A percentile compares a stretch with the other conserved stretches of the same genome.
Evolutionary conservation across 2,329 filamentous ascomycete genomes (phyloP).

Genomic region (Pestalotiopsis sp.): DNA sequence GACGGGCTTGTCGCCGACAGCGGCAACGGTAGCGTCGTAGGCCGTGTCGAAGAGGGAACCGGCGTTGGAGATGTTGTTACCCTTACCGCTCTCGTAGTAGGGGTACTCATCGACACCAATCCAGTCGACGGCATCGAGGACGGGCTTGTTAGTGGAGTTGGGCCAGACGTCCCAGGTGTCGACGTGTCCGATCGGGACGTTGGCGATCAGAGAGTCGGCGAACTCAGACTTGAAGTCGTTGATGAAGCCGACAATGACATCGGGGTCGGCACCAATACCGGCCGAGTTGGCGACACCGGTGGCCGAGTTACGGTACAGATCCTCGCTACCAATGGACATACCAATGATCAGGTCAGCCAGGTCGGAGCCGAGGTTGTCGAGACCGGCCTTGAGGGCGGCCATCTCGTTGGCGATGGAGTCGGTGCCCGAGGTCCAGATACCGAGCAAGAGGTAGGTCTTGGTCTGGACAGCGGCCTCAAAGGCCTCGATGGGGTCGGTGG

Average conservation of each 20-base stretch:
- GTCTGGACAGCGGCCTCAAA: conserved; percentile 71
- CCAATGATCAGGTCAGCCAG: conserved; percentile 63
- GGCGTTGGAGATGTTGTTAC: conserved; percentile 59
- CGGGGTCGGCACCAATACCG: conserved; percentile 61
- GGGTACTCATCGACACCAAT: conserved; percentile 68
- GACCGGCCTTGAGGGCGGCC: conserved; percentile 58
- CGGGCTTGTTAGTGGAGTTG: conserved; percentile 59
- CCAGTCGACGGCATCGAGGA: conserved; percentile 66
- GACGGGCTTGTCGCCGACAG: conserved; percentile 55
- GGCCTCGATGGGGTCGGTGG: conserved; percentile 79
- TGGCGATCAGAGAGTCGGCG: conserved; percentile 43
- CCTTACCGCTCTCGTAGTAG: conserved; percentile 63
- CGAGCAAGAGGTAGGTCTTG: conserved; percentile 63
- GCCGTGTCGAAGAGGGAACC: conserved; percentile 56
- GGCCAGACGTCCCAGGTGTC: conserved; percentile 70
- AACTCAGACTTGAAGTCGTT: conserved; percentile 64
- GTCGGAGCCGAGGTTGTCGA: conserved; percentile 53
- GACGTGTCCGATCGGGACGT: conserved; percentile 64
- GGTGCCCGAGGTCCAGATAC: conserved; percentile 63
- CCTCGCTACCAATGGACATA: conserved; percentile 69
- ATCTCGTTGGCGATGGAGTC: conserved; percentile 63
- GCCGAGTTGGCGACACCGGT: conserved; percentile 66
- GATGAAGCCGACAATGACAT: conserved; percentile 67
- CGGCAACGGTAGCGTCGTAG: conserved; percentile 45
- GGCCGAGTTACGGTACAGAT: conserved; percentile 64